These are phyloP conservation scores for Thalia dealbata DNA, from an alignment of 176 grass and related monocot species.

Conservation along the genomic window DNA sequence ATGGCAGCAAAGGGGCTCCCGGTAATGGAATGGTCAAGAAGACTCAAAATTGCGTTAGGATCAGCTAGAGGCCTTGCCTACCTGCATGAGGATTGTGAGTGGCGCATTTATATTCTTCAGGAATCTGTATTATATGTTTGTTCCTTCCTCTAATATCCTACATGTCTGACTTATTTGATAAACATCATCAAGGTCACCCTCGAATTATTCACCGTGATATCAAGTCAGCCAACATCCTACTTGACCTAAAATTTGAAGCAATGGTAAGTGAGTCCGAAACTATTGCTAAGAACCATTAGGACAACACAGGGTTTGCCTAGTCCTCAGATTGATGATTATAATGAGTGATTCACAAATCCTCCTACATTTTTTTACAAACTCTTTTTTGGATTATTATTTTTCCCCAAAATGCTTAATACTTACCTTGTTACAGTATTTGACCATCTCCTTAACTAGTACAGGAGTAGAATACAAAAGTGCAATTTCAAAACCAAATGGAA, in stretches of 20 bases:
- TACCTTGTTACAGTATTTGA: no score
- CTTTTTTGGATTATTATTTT: no score
- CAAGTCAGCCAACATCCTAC: slow-evolving; percentile 63
- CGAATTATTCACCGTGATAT: slow-evolving; percentile 68
- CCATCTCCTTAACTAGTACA: no score
- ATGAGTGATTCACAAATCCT: not conserved
- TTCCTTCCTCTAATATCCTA: not conserved
- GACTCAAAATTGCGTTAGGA: slow-evolving; percentile 18
- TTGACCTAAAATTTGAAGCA: slow-evolving; percentile 56
- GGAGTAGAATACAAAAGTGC: no score
- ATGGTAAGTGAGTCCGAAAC: slow-evolving; percentile 31
- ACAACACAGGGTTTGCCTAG: no score
- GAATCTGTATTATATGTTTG: not conserved
- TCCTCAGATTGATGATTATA: not conserved
- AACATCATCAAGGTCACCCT: slow-evolving; percentile 4
- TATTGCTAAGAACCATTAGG: not conserved
- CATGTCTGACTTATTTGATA: slow-evolving; percentile 1
- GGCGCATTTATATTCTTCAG: not conserved
- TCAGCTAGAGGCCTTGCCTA: slow-evolving; percentile 18
- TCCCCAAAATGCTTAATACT: no score
- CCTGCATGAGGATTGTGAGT: slow-evolving; percentile 21
- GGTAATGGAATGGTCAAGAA: slow-evolving; percentile 11
- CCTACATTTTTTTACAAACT: no score
- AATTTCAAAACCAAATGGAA: no score
- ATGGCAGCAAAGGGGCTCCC: slow-evolving; percentile 1